A percentile compares a stretch with the other conserved stretches of the same genome.
Conservation (phyloP, 805 yeast species). For the Metschnikowia dekortorum region DNA sequence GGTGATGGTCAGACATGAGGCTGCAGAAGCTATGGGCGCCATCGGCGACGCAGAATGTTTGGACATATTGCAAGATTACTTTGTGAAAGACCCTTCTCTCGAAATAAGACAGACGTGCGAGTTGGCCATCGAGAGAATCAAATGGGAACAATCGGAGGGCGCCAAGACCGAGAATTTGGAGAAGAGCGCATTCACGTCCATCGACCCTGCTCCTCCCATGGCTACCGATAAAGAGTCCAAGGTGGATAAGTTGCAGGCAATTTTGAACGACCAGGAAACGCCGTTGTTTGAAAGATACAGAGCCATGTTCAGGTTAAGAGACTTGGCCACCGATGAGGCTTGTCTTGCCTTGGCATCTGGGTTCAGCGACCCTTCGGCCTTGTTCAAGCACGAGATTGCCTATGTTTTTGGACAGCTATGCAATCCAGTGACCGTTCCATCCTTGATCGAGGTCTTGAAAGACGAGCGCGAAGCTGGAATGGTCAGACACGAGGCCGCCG, state of each 20-base stretch:
- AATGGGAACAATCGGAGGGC: constrained; percentile 77
- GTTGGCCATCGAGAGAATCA: constrained; percentile 89
- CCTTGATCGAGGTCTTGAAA: constrained; percentile 75
- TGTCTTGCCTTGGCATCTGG: constrained; percentile 89
- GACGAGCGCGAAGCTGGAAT: constrained; percentile 84
- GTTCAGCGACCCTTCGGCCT: constrained; percentile 83
- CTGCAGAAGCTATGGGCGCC: constrained; percentile 98
- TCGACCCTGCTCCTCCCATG: constrained; percentile 98
- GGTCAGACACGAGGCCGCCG: constrained; percentile 99
- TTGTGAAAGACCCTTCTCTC: constrained; percentile 67
- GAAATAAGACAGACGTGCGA: constrained; percentile 98
- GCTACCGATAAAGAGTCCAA: constrained; percentile 53
- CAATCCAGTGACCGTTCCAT: constrained; percentile 87
- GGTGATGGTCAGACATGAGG: constrained; percentile 98
- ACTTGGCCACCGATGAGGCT: constrained; percentile 90
- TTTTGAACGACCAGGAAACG: constrained; percentile 69
- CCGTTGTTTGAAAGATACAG: constrained; percentile 93
- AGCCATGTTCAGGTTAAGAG: constrained; percentile 97
- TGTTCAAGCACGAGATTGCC: constrained; percentile 96
- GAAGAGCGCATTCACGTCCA: constrained; percentile 72
- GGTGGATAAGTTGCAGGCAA: constrained; percentile 58
- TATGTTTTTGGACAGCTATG: constrained; percentile 97
- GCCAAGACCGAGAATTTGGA: constrained; percentile 68
- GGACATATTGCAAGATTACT: constrained; percentile 58
- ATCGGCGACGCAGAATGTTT: constrained; percentile 77